Evolutionary conservation across 345 rosid species (phyloP).

Genomic region (Isatis tinctoria): DNA sequence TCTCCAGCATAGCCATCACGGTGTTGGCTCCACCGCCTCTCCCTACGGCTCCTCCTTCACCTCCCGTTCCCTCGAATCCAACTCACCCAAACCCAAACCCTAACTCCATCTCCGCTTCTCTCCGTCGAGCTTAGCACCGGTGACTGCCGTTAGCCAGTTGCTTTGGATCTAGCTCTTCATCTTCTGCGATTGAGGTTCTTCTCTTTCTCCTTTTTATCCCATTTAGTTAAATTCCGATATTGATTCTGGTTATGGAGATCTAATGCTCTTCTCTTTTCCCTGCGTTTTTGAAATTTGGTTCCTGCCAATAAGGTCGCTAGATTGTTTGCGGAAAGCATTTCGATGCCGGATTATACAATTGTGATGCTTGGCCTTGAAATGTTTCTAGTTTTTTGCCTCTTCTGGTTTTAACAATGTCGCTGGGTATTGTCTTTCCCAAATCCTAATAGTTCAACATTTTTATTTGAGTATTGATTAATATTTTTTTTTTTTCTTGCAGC

Average conservation of each 20-base stretch:
- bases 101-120: constrained; percentile 44
- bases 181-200: constrained; percentile 61
- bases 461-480: too few relatives aligned
- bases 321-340: constrained; percentile 76
- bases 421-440: too few relatives aligned
- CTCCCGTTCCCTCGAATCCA: too few relatives aligned
- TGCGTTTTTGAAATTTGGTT: not conserved
- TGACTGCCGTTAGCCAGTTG: constrained; percentile 58
- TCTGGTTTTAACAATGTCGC: too few relatives aligned
- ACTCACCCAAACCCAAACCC: too few relatives aligned
- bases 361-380: too few relatives aligned
- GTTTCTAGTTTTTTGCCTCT: too few relatives aligned
- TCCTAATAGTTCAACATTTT: too few relatives aligned
- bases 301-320: constrained; percentile 48
- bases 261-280: not conserved
- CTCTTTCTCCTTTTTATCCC: not conserved
- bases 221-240: not conserved
- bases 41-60: too few relatives aligned
- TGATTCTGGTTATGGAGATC: not conserved
- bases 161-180: constrained; percentile 86
- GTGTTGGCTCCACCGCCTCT: too few relatives aligned
- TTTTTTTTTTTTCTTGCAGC: too few relatives aligned
- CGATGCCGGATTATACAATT: constrained; percentile 44
- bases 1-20: too few relatives aligned
- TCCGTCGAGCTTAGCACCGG: constrained; percentile 67